These are phyloP conservation scores for Tuber umbilicatum DNA, from an alignment of 495 filamentous ascomycete genomes.

Conservation along the genomic window DNA sequence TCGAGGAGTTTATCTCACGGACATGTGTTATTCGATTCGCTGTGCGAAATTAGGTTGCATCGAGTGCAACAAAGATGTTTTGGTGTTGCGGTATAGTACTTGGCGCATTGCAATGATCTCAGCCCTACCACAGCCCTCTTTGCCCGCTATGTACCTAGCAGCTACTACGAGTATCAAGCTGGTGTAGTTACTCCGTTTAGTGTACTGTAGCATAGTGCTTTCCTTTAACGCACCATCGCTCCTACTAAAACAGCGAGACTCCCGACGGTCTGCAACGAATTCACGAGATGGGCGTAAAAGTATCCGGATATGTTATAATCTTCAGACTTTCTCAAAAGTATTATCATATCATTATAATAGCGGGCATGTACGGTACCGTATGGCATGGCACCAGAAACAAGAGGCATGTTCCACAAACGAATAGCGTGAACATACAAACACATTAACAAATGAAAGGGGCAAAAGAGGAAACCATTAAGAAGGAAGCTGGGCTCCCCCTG, in stretches of 20 bases:
- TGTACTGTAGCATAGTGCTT: neutral
- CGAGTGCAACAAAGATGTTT: neutral
- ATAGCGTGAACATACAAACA: too few relatives aligned
- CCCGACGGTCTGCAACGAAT: neutral
- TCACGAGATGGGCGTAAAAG: neutral
- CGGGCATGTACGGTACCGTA: neutral
- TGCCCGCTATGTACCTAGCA: neutral
- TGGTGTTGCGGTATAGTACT: neutral
- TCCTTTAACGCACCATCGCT: neutral
- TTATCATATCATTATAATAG: neutral
- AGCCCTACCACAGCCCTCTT: neutral
- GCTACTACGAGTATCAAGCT: neutral
- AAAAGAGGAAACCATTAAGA: too few relatives aligned
- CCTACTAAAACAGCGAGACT: neutral
- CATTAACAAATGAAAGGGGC: too few relatives aligned
- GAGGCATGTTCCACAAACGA: too few relatives aligned
- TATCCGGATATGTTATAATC: neutral
- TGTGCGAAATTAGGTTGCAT: neutral
- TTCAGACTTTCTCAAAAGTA: neutral
- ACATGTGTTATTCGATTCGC: neutral
- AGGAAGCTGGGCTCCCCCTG: too few relatives aligned
- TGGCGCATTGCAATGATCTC: neutral
- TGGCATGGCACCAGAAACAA: too few relatives aligned
- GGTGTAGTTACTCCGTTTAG: too few relatives aligned
- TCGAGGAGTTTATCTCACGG: neutral